Evolutionary conservation across 1,284 basidiomycete species (phyloP).

Genomic region (Apiotrichum akiyoshidainum): DNA sequence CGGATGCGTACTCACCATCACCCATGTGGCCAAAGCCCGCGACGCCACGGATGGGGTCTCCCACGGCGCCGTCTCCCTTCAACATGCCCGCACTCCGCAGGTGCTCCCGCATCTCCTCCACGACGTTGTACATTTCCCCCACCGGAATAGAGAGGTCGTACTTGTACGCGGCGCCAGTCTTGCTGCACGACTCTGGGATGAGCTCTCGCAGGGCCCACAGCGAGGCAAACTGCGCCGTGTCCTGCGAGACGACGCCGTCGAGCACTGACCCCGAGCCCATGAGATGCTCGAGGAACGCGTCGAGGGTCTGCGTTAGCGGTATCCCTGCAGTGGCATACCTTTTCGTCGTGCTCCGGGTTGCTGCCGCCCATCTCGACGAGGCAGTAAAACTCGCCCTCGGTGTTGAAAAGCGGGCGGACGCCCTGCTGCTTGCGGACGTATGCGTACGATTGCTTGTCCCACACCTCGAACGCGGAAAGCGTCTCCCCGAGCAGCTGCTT

Average conservation of each 20-base stretch:
- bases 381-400: conserved; percentile 82
- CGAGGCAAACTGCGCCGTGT: conserved; percentile 80
- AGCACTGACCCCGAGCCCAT: conserved; percentile 76
- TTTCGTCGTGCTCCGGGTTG: conserved; percentile 89
- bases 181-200: conserved; percentile 87
- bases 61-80: conserved; percentile 56
- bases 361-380: conserved; percentile 91
- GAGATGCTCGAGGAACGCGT: conserved; percentile 72
- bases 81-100: conserved; percentile 71
- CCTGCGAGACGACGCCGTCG: conserved; percentile 90
- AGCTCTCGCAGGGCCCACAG: conserved; percentile 92
- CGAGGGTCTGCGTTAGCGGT: conserved; percentile 67
- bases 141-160: conserved; percentile 95
- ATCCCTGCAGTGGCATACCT: no score
- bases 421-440: conserved; percentile 58
- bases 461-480: conserved; percentile 95
- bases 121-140: conserved; percentile 81
- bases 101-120: conserved; percentile 73
- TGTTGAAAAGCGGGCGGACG: conserved; percentile 54
- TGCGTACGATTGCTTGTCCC: conserved; percentile 79
- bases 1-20: conserved; percentile 56
- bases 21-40: conserved; percentile 96
- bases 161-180: conserved; percentile 95
- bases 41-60: conserved; percentile 69
- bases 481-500: conserved; percentile 83